Evolutionary conservation across 2,329 filamentous ascomycete species (phyloP).

Genomic region (Ambrosiella xylebori): DNA sequence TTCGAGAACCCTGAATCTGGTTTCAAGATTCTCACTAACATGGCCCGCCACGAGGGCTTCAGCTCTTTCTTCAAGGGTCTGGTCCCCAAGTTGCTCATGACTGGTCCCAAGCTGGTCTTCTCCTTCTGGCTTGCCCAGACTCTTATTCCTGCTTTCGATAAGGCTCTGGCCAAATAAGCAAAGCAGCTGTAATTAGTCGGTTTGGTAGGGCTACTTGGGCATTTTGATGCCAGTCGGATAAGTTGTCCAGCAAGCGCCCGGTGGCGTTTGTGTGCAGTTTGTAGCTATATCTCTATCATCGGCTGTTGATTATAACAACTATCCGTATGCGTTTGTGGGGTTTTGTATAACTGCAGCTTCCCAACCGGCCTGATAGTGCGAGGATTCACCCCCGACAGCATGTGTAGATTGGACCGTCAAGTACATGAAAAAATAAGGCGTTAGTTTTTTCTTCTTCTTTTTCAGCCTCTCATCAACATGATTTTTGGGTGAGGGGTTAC

Average conservation of each 20-base stretch:
- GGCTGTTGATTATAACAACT: neutral
- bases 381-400: too few relatives aligned
- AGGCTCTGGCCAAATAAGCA: slow-evolving; percentile 24
- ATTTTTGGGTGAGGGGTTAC: neutral
- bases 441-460: neutral
- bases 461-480: neutral
- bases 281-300: neutral
- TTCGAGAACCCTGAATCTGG: slow-evolving; percentile 95
- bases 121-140: slow-evolving; percentile 99
- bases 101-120: slow-evolving; percentile 95
- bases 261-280: neutral
- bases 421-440: slow-evolving; percentile 1
- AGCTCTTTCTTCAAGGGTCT: slow-evolving; percentile 93
- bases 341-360: too few relatives aligned
- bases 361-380: too few relatives aligned
- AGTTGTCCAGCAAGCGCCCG: neutral
- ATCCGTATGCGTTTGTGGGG: too few relatives aligned
- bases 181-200: neutral
- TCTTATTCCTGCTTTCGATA: slow-evolving; percentile 78
- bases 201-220: neutral
- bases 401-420: neutral
- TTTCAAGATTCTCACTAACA: slow-evolving; percentile 78
- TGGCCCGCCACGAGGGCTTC: slow-evolving; percentile 79
- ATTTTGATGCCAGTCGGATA: neutral
- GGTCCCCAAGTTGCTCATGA: slow-evolving; percentile 96